Evolutionary conservation across 441 rosid species (phyloP), one percentile per base, ranked within the genome.

Genomic region (Corymbia calophylla): DNA sequence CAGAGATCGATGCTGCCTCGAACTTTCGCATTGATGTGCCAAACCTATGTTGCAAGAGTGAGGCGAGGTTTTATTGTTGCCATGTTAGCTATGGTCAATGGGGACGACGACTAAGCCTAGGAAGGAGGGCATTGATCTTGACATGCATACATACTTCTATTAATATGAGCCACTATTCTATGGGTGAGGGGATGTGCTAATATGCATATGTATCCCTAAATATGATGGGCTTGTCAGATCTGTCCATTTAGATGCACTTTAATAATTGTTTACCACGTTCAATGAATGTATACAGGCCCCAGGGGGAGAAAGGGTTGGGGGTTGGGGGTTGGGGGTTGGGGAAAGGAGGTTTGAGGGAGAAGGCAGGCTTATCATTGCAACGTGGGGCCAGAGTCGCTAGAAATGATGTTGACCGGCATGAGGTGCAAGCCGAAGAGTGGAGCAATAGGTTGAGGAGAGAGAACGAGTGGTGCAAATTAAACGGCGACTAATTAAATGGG

Each of bases 21-120:
- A 60, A 60, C 31, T 60, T 60, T 60, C 6, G 31, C 66, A 5
- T 11, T 60, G 66, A 27, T 60, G 66, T 0, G 1, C 12, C 15
- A 60, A 60, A 7, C 66, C 66, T 60, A 60, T 27, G 66, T 60
- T 12, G 31, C 31, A 60, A 60, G 66, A 25, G 31, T 0, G 15
- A 60, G 0, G 31, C 1, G 0, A 0, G 0, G 4, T 27, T 60
- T 60, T 3, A 12, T 60, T 60, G 32, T 60, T 60, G 31, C 68
- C 68, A 60, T 29, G 13, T 3, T 6, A 5, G 66, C 12, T 27
- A 60, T 60, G 31, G 66, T 60, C 31, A 11, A 2, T 9, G 1
- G 29, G 16, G 66, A 60, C 0, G 1, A 60, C 15, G 1, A 60
- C 31, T 6, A 0, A 3, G 31, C 66, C 66, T 60, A 27, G 15